phyloP scores from a whole-genome alignment of 2,329 filamentous ascomycete species.

The Cordyceps tenuipes region DNA sequence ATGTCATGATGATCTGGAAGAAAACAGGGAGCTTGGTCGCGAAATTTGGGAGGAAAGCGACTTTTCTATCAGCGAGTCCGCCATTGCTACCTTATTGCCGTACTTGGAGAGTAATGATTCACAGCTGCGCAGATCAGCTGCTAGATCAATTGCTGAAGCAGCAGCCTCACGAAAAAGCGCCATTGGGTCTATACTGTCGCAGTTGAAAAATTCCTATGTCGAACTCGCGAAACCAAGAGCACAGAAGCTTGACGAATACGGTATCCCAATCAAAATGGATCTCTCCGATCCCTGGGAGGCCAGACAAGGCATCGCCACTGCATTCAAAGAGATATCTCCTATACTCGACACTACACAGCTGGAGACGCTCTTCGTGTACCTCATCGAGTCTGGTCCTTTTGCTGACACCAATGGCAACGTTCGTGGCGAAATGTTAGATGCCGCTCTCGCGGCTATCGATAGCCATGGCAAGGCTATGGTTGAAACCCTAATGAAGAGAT shows the following conservation, averaged over 20 bases:
- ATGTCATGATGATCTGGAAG: slow-evolving; percentile 80
- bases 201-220: slow-evolving; percentile 62
- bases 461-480: slow-evolving; percentile 73
- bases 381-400: slow-evolving; percentile 81
- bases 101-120: slow-evolving; percentile 75
- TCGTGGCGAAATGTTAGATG: slow-evolving; percentile 83
- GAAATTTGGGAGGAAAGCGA: slow-evolving; percentile 95
- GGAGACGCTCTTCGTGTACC: slow-evolving; percentile 71
- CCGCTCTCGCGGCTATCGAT: slow-evolving; percentile 73
- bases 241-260: slow-evolving; percentile 82
- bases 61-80: slow-evolving; percentile 58
- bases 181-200: slow-evolving; percentile 53
- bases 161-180: slow-evolving; percentile 51
- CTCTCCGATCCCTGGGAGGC: slow-evolving; percentile 84
- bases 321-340: slow-evolving; percentile 73
- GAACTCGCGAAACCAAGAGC: slow-evolving; percentile 75
- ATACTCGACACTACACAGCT: slow-evolving; percentile 61
- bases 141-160: slow-evolving; percentile 70
- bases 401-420: slow-evolving; percentile 72
- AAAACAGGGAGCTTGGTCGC: slow-evolving; percentile 73
- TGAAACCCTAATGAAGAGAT: slow-evolving; percentile 84
- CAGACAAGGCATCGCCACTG: slow-evolving; percentile 78
- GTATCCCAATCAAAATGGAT: slow-evolving; percentile 87
- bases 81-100: slow-evolving; percentile 60
- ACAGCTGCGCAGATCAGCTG: slow-evolving; percentile 75